phyloP scores from a whole-genome alignment of 2,329 filamentous ascomycete genomes.

The Myriosclerotinia duriaeana region DNA sequence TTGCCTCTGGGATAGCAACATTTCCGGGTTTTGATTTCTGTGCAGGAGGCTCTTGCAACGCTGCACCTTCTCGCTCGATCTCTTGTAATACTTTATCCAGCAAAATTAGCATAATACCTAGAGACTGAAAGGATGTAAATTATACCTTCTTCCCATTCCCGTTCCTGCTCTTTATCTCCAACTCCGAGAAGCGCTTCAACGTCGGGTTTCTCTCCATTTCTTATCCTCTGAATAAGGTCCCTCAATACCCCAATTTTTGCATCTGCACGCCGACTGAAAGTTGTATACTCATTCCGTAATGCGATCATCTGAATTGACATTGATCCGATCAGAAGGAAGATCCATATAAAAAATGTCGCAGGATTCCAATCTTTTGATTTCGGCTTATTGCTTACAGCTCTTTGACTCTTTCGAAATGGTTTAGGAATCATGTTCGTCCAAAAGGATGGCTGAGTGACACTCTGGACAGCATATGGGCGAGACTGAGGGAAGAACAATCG shows the following conservation, averaged over 20 bases:
- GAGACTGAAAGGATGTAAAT: constrained; percentile 25
- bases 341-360: constrained; percentile 77
- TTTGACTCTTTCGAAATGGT: constrained; percentile 52
- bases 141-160: constrained; percentile 84
- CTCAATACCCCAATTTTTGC: constrained; percentile 73
- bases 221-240: constrained; percentile 71
- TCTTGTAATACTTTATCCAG: constrained; percentile 57
- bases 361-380: constrained; percentile 72
- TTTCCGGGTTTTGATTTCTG: constrained; percentile 31
- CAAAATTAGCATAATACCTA: constrained; percentile 10
- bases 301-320: constrained; percentile 93
- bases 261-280: constrained; percentile 73
- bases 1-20: neutral
- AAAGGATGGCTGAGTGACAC: constrained; percentile 46
- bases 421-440: constrained; percentile 72
- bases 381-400: constrained; percentile 43
- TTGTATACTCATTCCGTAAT: constrained; percentile 70
- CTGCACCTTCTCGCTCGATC: constrained; percentile 62
- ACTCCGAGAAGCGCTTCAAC: constrained; percentile 80
- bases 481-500: constrained; percentile 22
- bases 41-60: constrained; percentile 41
- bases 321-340: constrained; percentile 85
- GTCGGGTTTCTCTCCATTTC: constrained; percentile 75
- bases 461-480: constrained; percentile 42
- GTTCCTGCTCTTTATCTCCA: constrained; percentile 71